Conservation (phyloP, 1,284 basidiomycete genomes). For the Cutaneotrichosporon spelunceum region DNA sequence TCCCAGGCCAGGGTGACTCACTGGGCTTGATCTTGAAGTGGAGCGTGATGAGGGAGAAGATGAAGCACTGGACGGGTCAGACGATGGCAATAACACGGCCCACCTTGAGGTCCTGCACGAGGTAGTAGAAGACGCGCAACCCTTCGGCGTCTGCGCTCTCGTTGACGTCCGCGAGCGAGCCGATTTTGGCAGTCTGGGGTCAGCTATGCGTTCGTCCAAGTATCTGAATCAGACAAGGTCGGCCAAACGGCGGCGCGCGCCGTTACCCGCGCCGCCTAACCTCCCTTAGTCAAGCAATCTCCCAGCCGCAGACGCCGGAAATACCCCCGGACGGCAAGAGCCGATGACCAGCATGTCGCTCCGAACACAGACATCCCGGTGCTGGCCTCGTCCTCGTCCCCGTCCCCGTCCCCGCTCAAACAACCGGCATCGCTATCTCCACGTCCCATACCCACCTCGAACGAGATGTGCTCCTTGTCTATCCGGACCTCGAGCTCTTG, state of each 20-base stretch:
- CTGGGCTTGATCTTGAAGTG: constrained; percentile 99
- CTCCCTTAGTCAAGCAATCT: too few relatives aligned
- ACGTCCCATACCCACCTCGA: constrained; percentile 66
- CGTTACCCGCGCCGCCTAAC: too few relatives aligned
- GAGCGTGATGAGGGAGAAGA: constrained; percentile 93
- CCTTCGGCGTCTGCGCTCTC: constrained; percentile 97
- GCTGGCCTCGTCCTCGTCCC: not conserved
- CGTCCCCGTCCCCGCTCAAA: not conserved
- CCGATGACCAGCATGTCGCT: too few relatives aligned
- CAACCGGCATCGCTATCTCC: not conserved
- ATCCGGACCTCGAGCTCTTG: constrained; percentile 94
- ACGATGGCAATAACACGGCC: constrained; percentile 22
- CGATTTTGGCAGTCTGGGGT: constrained; percentile 90
- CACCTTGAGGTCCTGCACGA: constrained; percentile 95
- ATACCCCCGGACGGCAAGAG: too few relatives aligned
- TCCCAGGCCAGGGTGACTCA: constrained; percentile 27
- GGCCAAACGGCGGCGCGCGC: too few relatives aligned
- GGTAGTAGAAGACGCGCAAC: constrained; percentile 96
- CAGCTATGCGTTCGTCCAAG: not conserved
- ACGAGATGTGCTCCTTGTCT: constrained; percentile 93
- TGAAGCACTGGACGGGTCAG: constrained; percentile 67
- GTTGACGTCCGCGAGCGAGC: constrained; percentile 91
- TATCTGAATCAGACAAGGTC: not conserved
- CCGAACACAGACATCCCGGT: not conserved
- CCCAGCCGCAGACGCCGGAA: too few relatives aligned